A percentile compares a stretch with the other conserved stretches of the same genome.
Conservation (phyloP, 768 basidiomycete species). For the Suillus hirtellus region DNA sequence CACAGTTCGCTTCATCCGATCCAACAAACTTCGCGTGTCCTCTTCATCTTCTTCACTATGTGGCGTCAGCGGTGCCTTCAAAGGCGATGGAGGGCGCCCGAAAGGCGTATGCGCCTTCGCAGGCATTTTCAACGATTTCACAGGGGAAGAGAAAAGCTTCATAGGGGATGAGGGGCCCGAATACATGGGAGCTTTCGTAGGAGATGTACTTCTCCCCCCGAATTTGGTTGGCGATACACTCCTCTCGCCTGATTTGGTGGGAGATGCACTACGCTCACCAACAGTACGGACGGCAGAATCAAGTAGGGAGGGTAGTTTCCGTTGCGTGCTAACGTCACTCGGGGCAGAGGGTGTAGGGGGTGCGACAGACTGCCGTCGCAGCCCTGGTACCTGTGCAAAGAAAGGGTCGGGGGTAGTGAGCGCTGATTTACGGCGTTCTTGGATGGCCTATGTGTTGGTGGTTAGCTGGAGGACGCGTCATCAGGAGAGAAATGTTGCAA, state of each 20-base stretch:
- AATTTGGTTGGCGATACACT: not conserved
- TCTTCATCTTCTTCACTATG: constrained; percentile 29
- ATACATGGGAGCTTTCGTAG: constrained; percentile 7
- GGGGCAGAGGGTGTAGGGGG: constrained; percentile 6
- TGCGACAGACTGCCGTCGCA: constrained; percentile 32
- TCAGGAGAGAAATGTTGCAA: not conserved
- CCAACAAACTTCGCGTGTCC: constrained; percentile 36
- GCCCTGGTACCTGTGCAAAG: constrained; percentile 57
- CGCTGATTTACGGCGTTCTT: constrained; percentile 62
- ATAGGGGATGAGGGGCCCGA: constrained; percentile 4
- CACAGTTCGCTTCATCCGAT: constrained; percentile 39
- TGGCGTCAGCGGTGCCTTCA: constrained; percentile 12
- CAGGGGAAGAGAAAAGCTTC: constrained; percentile 11
- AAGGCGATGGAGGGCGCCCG: constrained; percentile 1
- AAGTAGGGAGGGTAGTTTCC: constrained; percentile 9
- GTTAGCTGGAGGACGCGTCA: not conserved
- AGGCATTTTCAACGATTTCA: not conserved
- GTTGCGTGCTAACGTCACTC: not conserved
- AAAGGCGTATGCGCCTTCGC: not conserved
- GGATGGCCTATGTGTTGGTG: constrained; percentile 48
- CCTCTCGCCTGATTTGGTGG: not conserved
- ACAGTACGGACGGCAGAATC: constrained; percentile 7
- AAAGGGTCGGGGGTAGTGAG: constrained; percentile 47
- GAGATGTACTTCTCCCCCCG: constrained; percentile 6
- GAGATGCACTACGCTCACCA: not conserved